phyloP scores from a whole-genome alignment of 2,329 filamentous ascomycete genomes.

The Microsporum canis region DNA sequence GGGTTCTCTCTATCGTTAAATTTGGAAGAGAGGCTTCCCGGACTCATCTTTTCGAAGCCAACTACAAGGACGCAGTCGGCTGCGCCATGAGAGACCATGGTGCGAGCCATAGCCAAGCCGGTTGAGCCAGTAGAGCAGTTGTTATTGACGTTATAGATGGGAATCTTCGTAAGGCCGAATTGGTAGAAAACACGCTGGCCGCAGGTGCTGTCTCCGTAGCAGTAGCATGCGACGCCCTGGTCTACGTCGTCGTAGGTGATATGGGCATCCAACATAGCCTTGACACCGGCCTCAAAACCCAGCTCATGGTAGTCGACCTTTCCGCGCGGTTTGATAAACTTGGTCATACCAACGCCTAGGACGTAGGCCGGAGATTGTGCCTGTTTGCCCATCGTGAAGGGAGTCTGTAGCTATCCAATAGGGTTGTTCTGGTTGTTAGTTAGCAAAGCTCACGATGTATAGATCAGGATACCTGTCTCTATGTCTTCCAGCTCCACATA shows the following conservation, averaged over 20 bases:
- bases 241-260: constrained; percentile 97
- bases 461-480: neutral
- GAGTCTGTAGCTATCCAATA: neutral
- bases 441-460: neutral
- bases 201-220: constrained; percentile 89
- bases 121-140: constrained; percentile 96
- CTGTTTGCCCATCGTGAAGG: constrained; percentile 41
- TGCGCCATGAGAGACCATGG: constrained; percentile 65
- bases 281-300: constrained; percentile 82
- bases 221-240: constrained; percentile 92
- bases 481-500: neutral
- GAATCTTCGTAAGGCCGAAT: constrained; percentile 93
- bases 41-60: constrained; percentile 97
- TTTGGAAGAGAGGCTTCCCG: constrained; percentile 69
- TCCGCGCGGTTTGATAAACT: constrained; percentile 93
- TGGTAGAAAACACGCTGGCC: constrained; percentile 97
- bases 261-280: constrained; percentile 63
- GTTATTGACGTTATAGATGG: constrained; percentile 97
- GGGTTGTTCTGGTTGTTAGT: neutral
- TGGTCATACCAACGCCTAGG: constrained; percentile 95
- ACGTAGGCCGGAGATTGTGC: constrained; percentile 58
- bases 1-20: constrained; percentile 81
- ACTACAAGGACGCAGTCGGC: constrained; percentile 84
- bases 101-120: constrained; percentile 71
- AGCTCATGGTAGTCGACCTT: constrained; percentile 92